These are phyloP conservation scores for Monosporascus ibericus DNA, from an alignment of 2,329 filamentous ascomycete genomes.

Conservation along the genomic window DNA sequence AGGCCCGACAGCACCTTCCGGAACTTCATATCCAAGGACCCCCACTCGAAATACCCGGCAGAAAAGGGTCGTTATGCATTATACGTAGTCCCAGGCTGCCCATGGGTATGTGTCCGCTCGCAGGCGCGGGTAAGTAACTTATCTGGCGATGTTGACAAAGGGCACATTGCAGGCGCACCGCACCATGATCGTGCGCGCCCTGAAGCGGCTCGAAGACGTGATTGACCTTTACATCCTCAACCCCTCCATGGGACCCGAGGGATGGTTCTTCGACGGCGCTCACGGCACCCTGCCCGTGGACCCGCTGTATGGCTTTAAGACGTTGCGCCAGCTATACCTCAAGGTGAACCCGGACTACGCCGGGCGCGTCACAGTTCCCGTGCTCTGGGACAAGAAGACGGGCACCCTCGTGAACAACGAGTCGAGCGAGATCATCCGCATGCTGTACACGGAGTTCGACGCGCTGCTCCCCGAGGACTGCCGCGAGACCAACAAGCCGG, in stretches of 20 bases:
- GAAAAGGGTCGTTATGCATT: conserved; percentile 56
- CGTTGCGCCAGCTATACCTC: conserved; percentile 66
- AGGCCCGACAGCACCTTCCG: conserved; percentile 51
- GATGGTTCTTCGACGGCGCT: conserved; percentile 47
- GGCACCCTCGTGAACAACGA: conserved; percentile 77
- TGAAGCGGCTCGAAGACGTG: conserved; percentile 68
- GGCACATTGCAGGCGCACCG: conserved; percentile 52
- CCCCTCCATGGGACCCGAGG: conserved; percentile 54
- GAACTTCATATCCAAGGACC: conserved; percentile 45
- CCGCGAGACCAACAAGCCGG: conserved; percentile 43
- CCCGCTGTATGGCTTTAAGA: conserved; percentile 58
- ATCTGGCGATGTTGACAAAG: no score
- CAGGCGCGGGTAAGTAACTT: background rate
- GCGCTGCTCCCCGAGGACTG: conserved; percentile 45
- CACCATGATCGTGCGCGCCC: conserved; percentile 62
- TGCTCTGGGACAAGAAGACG: conserved; percentile 63
- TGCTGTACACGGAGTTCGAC: conserved; percentile 73
- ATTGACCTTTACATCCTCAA: conserved; percentile 64
- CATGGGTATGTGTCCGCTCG: conserved; percentile 45
- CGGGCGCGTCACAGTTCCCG: conserved; percentile 69
- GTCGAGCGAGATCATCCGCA: conserved; percentile 76
- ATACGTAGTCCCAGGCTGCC: conserved; percentile 55
- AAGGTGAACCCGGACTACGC: conserved; percentile 59
- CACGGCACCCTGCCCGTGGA: conserved; percentile 45
- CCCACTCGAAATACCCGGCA: conserved; percentile 47